Conservation (phyloP, 179 eudicot species). For the Pouteria campechiana region DNA sequence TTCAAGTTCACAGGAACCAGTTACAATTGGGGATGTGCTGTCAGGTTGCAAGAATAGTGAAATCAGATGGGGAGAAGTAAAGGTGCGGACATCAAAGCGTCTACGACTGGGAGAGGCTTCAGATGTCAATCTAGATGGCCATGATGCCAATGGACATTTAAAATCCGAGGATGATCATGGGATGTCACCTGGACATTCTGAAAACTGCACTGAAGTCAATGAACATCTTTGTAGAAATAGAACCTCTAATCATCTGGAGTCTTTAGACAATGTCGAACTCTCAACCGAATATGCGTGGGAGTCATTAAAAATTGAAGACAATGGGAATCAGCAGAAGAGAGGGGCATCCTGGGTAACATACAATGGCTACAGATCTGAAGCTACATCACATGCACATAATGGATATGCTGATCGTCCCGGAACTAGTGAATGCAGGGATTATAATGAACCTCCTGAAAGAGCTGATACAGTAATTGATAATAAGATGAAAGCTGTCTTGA, state of each 20-base stretch:
- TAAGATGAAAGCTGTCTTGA: too few relatives aligned
- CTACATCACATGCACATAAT: too few relatives aligned
- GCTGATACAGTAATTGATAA: constrained; percentile 10
- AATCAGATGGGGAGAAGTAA: constrained; percentile 75
- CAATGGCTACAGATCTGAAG: too few relatives aligned
- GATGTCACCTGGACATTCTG: neutral
- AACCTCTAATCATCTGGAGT: too few relatives aligned
- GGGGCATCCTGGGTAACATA: too few relatives aligned
- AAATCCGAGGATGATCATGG: constrained; percentile 12
- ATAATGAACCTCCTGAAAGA: constrained; percentile 18
- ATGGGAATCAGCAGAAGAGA: too few relatives aligned
- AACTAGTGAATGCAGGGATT: constrained; percentile 9
- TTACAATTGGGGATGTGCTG: constrained; percentile 5
- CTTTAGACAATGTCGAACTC: too few relatives aligned
- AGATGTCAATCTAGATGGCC: constrained; percentile 11
- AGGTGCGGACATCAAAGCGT: constrained; percentile 69
- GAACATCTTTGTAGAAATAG: too few relatives aligned
- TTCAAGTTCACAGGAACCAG: constrained; percentile 13
- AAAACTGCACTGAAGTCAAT: too few relatives aligned
- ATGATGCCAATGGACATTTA: constrained; percentile 8
- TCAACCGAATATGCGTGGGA: too few relatives aligned
- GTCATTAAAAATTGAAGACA: too few relatives aligned
- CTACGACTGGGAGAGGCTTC: constrained; percentile 26
- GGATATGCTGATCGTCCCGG: constrained; percentile 5
- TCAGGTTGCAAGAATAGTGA: constrained; percentile 26